These are phyloP conservation scores for Alternaria consortialis DNA, from an alignment of 2,329 filamentous ascomycete species.

Conservation along the genomic window DNA sequence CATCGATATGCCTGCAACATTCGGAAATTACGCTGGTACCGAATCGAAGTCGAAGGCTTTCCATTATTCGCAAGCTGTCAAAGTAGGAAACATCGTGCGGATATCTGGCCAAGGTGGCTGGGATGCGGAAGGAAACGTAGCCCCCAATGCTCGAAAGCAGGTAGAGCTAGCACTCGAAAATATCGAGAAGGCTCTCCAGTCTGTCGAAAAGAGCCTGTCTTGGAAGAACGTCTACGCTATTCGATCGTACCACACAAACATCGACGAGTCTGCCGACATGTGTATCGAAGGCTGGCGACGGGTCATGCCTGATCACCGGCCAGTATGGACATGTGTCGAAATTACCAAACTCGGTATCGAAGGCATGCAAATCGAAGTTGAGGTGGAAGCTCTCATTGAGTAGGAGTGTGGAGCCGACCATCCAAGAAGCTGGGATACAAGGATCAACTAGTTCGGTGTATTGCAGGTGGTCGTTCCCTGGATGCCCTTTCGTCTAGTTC, in stretches of 20 bases:
- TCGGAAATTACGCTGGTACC: conserved; percentile 14
- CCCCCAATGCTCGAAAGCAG: conserved; percentile 13
- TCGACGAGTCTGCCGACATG: conserved; percentile 11
- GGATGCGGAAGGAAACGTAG: conserved; percentile 18
- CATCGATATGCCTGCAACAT: neutral
- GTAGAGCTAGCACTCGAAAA: conserved; percentile 58
- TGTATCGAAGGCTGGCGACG: conserved; percentile 4
- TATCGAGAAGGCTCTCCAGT: conserved; percentile 58
- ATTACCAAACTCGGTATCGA: conserved; percentile 18
- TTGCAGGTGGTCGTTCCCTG: neutral
- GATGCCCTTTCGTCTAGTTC: neutral
- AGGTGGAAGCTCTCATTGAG: conserved; percentile 18
- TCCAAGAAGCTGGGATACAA: neutral
- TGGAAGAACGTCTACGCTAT: conserved; percentile 57
- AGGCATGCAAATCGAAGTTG: conserved; percentile 25
- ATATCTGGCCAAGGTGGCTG: conserved; percentile 27
- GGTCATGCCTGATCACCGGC: conserved; percentile 21
- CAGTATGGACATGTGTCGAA: conserved; percentile 24
- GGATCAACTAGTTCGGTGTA: neutral
- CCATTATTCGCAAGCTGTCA: conserved; percentile 25
- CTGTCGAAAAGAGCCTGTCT: conserved; percentile 9
- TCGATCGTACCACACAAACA: conserved; percentile 15
- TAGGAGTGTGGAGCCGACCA: neutral
- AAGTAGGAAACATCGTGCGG: conserved; percentile 18
- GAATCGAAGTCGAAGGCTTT: conserved; percentile 16